Conservation (phyloP, 176 grass and related monocot species). For the Typha latifolia region DNA sequence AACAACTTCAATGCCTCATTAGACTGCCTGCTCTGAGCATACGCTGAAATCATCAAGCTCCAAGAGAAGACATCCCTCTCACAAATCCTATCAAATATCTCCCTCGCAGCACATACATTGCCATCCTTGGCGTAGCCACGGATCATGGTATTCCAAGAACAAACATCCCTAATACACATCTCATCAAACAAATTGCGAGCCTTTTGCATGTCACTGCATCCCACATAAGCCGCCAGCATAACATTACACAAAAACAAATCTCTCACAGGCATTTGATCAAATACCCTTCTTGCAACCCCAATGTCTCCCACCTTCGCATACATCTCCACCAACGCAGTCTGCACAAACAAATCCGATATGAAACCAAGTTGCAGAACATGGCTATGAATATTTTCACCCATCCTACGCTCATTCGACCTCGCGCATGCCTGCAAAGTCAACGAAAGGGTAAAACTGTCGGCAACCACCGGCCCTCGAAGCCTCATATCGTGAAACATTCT, state of each 20-base stretch:
- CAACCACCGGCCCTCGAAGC: conserved; percentile 9
- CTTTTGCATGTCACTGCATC: conserved; percentile 20
- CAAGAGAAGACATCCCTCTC: conserved; percentile 43
- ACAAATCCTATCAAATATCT: conserved; percentile 38
- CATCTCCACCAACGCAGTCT: conserved; percentile 61
- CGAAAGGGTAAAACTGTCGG: conserved; percentile 48
- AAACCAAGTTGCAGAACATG: conserved; percentile 40
- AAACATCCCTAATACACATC: conserved; percentile 42
- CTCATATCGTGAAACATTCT: conserved; percentile 31
- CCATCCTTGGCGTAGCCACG: conserved; percentile 41
- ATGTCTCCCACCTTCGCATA: conserved; percentile 34
- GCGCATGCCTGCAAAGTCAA: conserved; percentile 37
- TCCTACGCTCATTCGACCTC: neutral
- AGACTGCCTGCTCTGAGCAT: conserved; percentile 27
- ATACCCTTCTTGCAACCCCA: conserved; percentile 29
- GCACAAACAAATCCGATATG: conserved; percentile 51
- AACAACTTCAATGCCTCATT: conserved; percentile 52
- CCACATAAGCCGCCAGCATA: conserved; percentile 41
- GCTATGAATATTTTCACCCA: conserved; percentile 31
- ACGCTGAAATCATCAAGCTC: conserved; percentile 61
- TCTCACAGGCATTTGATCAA: conserved; percentile 40
- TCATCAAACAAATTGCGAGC: conserved; percentile 48
- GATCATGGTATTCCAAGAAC: conserved; percentile 76
- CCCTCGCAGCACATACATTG: conserved; percentile 31
- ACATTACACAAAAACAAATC: conserved; percentile 57